Percentiles rank a stretch among this genome's conserved stretches.
Conservation (phyloP, 164 flowering plant genomes). For the Umbilicus rupestris region DNA sequence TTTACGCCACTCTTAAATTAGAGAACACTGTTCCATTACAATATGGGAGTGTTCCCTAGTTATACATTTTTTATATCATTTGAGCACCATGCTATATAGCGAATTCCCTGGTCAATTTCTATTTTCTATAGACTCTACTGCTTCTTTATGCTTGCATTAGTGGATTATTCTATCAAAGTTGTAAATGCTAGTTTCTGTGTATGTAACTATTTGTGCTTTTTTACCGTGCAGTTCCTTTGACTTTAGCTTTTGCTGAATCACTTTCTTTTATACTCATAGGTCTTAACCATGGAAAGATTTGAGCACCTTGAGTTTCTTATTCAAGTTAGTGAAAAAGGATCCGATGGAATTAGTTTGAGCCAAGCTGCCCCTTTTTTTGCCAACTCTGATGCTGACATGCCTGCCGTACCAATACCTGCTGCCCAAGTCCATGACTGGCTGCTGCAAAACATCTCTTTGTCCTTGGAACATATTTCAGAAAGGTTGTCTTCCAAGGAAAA, state of each 20-base stretch:
- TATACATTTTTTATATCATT: too few relatives aligned
- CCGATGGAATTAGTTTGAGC: constrained; percentile 52
- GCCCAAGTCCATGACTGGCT: constrained; percentile 92
- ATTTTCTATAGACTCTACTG: too few relatives aligned
- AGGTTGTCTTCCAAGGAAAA: constrained; percentile 64
- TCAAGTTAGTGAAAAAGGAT: constrained; percentile 74
- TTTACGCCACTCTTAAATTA: neutral
- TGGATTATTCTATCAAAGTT: too few relatives aligned
- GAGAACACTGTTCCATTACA: too few relatives aligned
- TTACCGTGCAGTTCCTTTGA: neutral
- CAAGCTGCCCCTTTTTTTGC: constrained; percentile 94
- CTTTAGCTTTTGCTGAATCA: neutral
- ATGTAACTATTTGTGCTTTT: neutral
- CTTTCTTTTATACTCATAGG: constrained; percentile 27
- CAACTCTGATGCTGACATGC: constrained; percentile 99
- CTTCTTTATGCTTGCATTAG: too few relatives aligned
- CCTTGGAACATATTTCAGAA: constrained; percentile 67
- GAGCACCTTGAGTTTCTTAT: constrained; percentile 88
- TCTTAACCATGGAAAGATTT: constrained; percentile 73
- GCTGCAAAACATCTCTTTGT: constrained; percentile 49
- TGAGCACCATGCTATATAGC: too few relatives aligned
- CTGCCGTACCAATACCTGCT: constrained; percentile 92
- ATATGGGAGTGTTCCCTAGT: too few relatives aligned
- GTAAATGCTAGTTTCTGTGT: neutral
- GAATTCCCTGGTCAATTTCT: too few relatives aligned